These are phyloP conservation scores for Umbellularia californica DNA, from an alignment of 164 flowering plant genomes.

Conservation along the genomic window DNA sequence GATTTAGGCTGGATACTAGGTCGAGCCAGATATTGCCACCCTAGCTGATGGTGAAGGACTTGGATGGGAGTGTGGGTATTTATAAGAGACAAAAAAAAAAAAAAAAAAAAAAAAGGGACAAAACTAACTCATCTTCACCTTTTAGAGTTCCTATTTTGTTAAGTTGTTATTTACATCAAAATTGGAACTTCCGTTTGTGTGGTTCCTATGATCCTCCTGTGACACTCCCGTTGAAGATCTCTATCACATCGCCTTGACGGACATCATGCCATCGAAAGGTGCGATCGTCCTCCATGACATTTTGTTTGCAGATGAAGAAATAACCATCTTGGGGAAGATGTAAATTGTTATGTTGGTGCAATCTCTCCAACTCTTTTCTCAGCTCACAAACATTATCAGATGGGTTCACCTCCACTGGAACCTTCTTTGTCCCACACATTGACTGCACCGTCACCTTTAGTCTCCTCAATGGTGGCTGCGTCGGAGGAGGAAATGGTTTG, in stretches of 20 bases:
- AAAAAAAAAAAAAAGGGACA: too few species aligned
- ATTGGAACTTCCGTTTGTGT: too few species aligned
- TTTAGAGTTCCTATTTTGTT: too few species aligned
- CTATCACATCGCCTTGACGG: conserved; percentile 59
- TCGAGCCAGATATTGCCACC: too few species aligned
- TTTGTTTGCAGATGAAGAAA: conserved; percentile 71
- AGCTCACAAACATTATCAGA: conserved; percentile 60
- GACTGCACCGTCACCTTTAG: conserved; percentile 50
- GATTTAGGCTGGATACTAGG: too few species aligned
- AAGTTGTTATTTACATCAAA: too few species aligned
- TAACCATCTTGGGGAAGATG: conserved; percentile 62
- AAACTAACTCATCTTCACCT: too few species aligned
- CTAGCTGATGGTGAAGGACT: too few species aligned
- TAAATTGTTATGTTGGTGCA: conserved; percentile 35
- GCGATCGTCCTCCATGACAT: conserved; percentile 75
- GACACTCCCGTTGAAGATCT: conserved; percentile 64
- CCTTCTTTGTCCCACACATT: conserved; percentile 44
- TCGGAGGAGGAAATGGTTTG: conserved; percentile 11
- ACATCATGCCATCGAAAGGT: conserved; percentile 62
- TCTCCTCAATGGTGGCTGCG: conserved; percentile 27
- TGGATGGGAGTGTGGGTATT: too few species aligned
- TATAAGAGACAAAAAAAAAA: too few species aligned
- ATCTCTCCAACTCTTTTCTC: conserved; percentile 48
- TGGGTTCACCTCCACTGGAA: conserved; percentile 55
- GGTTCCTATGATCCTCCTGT: conserved; percentile 33